phyloP scores from a whole-genome alignment of 2,329 filamentous ascomycete species.

The Xylaria digitata region DNA sequence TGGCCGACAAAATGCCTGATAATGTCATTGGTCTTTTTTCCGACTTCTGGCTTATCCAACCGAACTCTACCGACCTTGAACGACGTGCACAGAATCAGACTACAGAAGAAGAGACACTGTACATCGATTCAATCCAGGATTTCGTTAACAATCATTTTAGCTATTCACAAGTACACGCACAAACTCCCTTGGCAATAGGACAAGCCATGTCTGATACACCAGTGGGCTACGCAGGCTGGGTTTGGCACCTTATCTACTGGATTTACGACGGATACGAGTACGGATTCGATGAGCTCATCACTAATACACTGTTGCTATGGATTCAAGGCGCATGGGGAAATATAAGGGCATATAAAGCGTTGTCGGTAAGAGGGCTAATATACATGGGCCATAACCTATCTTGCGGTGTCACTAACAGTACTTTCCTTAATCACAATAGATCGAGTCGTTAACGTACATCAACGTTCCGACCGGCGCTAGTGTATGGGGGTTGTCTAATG shows the following conservation, averaged over 20 bases:
- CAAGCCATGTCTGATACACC: not conserved
- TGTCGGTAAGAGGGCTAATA: not conserved
- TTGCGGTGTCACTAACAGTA: not conserved
- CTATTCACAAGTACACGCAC: not conserved
- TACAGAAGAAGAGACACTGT: slow-evolving; percentile 2
- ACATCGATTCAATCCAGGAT: not conserved
- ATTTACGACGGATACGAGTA: slow-evolving; percentile 4
- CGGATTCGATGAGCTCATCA: not conserved
- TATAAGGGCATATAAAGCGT: not conserved
- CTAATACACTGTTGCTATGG: not conserved
- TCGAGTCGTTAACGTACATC: not conserved
- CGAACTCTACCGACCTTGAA: slow-evolving; percentile 11
- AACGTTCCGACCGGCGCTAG: not conserved
- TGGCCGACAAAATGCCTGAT: not conserved
- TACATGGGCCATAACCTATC: too few relatives aligned
- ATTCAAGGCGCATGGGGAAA: not conserved
- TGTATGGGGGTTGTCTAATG: not conserved
- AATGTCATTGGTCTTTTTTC: not conserved
- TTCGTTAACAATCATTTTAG: not conserved
- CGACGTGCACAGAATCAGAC: slow-evolving; percentile 4
- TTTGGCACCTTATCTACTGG: not conserved
- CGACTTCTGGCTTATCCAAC: slow-evolving; percentile 14
- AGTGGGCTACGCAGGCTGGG: slow-evolving; percentile 4
- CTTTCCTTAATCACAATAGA: not conserved
- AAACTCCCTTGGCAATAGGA: slow-evolving; percentile 1